Evolutionary conservation across 345 rosid genomes (phyloP).

Genomic region (thale cress (Arabidopsis thaliana)): DNA sequence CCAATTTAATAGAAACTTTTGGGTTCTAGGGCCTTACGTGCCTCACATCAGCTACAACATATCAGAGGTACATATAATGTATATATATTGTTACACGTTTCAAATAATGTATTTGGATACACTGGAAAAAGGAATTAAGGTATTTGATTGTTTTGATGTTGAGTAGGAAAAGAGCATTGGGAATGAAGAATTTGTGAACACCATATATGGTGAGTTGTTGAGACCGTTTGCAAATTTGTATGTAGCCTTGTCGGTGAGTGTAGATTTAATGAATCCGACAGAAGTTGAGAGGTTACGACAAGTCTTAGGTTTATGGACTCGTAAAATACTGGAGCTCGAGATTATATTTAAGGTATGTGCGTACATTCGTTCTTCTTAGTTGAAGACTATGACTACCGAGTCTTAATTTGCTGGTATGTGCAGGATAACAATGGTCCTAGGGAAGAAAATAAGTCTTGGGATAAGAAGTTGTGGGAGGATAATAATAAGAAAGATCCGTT

Average conservation of each 20-base stretch:
- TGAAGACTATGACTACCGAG: not conserved
- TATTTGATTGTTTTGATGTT: slow-evolving; percentile 16
- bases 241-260: slow-evolving; percentile 22
- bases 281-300: slow-evolving; percentile 26
- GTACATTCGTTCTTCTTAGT: not conserved
- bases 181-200: slow-evolving; percentile 35
- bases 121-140: too few relatives aligned
- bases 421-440: slow-evolving; percentile 2
- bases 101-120: too few relatives aligned
- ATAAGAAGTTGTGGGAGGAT: not conserved
- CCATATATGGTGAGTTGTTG: not conserved
- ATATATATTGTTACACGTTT: too few relatives aligned
- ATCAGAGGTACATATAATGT: too few relatives aligned
- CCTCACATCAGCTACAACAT: too few relatives aligned
- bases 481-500: too few relatives aligned
- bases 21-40: not conserved
- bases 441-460: not conserved
- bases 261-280: slow-evolving; percentile 19
- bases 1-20: slow-evolving; percentile 21
- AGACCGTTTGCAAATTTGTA: slow-evolving; percentile 40
- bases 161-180: not conserved
- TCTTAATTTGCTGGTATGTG: not conserved
- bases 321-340: not conserved
- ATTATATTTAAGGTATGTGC: slow-evolving; percentile 22
- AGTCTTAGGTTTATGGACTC: not conserved